A percentile compares a stretch with the other conserved stretches of the same genome.
These are phyloP conservation scores for Esteya vermicola DNA, from an alignment of 2,329 filamentous ascomycete species.

Conservation along the genomic window DNA sequence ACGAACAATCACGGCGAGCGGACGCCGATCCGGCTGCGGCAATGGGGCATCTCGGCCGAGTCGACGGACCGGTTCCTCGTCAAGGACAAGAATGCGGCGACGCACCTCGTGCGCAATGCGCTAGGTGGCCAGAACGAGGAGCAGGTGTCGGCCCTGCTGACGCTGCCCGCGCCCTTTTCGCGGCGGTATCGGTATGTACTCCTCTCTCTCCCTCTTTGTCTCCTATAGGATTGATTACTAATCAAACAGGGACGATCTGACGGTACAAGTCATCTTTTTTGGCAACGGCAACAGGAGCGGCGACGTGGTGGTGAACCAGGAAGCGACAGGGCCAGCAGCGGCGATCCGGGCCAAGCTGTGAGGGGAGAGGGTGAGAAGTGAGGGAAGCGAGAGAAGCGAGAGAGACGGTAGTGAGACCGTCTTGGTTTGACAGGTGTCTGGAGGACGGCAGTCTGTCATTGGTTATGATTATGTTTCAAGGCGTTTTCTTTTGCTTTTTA, in stretches of 20 bases:
- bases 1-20: slow-evolving; percentile 53
- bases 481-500: no score
- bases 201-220: no score
- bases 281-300: slow-evolving; percentile 66
- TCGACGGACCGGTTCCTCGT: slow-evolving; percentile 77
- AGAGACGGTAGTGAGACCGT: no score
- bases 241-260: slow-evolving; percentile 68
- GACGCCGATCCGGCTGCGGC: slow-evolving; percentile 73
- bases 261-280: slow-evolving; percentile 97
- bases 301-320: slow-evolving; percentile 68
- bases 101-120: slow-evolving; percentile 88
- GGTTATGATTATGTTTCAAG: no score
- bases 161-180: slow-evolving; percentile 80
- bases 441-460: no score
- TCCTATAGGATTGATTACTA: no score
- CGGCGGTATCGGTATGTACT: slow-evolving; percentile 71
- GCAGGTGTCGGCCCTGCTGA: slow-evolving; percentile 83
- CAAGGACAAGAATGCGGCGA: slow-evolving; percentile 90
- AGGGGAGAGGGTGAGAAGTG: no score
- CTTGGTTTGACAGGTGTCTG: no score
- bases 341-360: slow-evolving; percentile 19
- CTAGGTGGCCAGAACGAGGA: slow-evolving; percentile 87
- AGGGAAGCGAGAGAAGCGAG: not conserved
- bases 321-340: slow-evolving; percentile 53
- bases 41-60: slow-evolving; percentile 72